Base-by-base conservation (phyloP, 2,329 filamentous ascomycete species). In the Tolypocladium pustulatum region DNA sequence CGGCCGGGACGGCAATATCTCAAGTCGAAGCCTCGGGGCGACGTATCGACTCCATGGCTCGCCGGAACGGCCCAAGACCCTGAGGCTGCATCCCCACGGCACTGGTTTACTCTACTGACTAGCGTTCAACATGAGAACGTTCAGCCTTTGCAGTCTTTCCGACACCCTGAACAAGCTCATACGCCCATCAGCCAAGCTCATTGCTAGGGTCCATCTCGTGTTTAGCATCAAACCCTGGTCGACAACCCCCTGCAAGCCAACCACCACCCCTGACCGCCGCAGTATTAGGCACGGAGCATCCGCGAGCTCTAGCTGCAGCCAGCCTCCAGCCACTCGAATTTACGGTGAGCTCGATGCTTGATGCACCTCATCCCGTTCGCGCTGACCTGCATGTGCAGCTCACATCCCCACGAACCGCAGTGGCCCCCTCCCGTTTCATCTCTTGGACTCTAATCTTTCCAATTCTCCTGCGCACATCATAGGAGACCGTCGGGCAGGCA, bases 321-420 rank as follows among this genome's bases (percentile, higher is more conserved):
- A 2, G 43, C 27, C 36, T 61, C 67, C 67, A 69, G 67, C 67
- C 67, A 67, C 66, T 66, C 62, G 66, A 68, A 68, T 69, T 69
- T 66, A 66, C 66, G 64, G 67, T 67, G 63, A 64, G 57, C 20
- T 53, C 46, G 27, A n/a, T 13, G 49, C 30, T 17, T 6, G 30
- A 34, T 53, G 49, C 49, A 53, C 30, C 49, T 34, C 49, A 36
- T 34, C 20, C 49, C 27, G 30, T 34, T 34, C 30, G 3, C 49
- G 5, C 49, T 52, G 49, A 52, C 49, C 49, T 22, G 49, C 49
- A 52, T 52, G 30, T 52, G 49, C 49, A 52, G 30, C 27, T 32
- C 46, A 13, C 46, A 8, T 22, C 49, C 49, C 38, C 38, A 41
- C 38, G 38, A n/a, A 41, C 7, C 38, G 20, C 49, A n/a, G 27